Evolutionary conservation across 2,329 filamentous ascomycete genomes (phyloP).

Genomic region (Curvularia sp.): DNA sequence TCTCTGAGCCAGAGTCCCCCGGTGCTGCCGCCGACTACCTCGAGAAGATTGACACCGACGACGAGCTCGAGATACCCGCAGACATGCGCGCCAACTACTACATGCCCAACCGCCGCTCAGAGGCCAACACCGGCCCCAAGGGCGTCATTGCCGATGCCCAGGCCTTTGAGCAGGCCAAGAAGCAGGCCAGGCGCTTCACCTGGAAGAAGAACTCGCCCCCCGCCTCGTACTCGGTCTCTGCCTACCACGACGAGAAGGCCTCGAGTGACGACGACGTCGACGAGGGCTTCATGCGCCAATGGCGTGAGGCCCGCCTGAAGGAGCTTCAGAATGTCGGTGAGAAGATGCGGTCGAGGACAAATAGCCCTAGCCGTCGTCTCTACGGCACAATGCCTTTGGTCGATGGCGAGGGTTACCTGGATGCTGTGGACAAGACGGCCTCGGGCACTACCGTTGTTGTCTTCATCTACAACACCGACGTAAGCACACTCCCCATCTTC

Average conservation of each 20-base stretch:
- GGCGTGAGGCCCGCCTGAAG: conserved; percentile 79
- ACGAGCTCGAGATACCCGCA: conserved; percentile 53
- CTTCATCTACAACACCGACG: conserved; percentile 67
- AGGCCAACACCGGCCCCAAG: conserved; percentile 80
- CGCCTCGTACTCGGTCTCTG: conserved; percentile 35
- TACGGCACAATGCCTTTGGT: conserved; percentile 84
- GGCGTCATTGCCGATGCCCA: conserved; percentile 86
- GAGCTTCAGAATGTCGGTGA: conserved; percentile 73
- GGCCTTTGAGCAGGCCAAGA: conserved; percentile 71
- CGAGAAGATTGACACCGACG: conserved; percentile 64
- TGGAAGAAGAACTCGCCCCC: conserved; percentile 35
- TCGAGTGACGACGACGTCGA: conserved; percentile 68
- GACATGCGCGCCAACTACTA: conserved; percentile 65
- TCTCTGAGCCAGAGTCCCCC: conserved; percentile 63
- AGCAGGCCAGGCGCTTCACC: conserved; percentile 47
- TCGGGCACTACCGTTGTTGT: conserved; percentile 86
- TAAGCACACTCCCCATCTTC: not conserved
- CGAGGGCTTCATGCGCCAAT: conserved; percentile 80
- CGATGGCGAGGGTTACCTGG: conserved; percentile 90
- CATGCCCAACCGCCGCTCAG: conserved; percentile 67
- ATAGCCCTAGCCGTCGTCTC: conserved; percentile 76
- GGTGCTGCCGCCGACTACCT: conserved; percentile 58
- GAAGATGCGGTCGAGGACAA: conserved; percentile 66
- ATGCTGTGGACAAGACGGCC: conserved; percentile 89
- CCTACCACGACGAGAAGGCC: conserved; percentile 59